These are phyloP conservation scores for Talaromyces sp. DNA, from an alignment of 2,329 filamentous ascomycete genomes.

Conservation along the genomic window DNA sequence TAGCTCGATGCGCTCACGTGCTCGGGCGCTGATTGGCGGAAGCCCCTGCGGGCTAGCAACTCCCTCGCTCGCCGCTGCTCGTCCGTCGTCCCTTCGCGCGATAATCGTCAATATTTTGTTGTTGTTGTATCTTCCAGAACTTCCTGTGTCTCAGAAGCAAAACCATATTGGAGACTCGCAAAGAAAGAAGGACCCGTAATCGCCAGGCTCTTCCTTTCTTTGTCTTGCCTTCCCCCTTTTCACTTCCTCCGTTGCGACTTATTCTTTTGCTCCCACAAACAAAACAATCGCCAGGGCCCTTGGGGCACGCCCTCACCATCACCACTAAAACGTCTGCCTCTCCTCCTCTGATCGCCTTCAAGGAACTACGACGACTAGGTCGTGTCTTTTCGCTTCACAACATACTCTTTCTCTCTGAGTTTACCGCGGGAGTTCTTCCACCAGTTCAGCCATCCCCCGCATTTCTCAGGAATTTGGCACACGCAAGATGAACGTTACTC, in stretches of 20 bases:
- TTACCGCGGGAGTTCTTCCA: neutral
- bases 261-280: slow-evolving; percentile 1
- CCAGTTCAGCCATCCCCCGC: neutral
- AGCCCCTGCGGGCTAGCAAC: neutral
- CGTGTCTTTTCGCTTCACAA: neutral
- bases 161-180: neutral
- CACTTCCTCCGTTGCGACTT: slow-evolving; percentile 21
- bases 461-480: slow-evolving; percentile 13
- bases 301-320: slow-evolving; percentile 26
- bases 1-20: neutral
- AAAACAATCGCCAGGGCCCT: slow-evolving; percentile 14
- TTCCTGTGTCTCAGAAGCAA: neutral
- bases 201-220: slow-evolving; percentile 10
- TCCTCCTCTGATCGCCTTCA: slow-evolving; percentile 9
- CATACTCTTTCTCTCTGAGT: neutral
- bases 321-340: neutral
- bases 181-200: neutral
- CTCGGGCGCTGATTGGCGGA: neutral
- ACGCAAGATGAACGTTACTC: slow-evolving; percentile 86
- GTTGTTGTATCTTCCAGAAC: neutral
- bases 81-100: neutral
- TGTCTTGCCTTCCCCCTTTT: slow-evolving; percentile 12
- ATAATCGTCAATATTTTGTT: neutral
- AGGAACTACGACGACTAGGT: neutral
- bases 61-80: neutral